Evolutionary conservation across 2,329 filamentous ascomycete species (phyloP).

Genomic region (Ophiocordyceps camponoti-floridani): DNA sequence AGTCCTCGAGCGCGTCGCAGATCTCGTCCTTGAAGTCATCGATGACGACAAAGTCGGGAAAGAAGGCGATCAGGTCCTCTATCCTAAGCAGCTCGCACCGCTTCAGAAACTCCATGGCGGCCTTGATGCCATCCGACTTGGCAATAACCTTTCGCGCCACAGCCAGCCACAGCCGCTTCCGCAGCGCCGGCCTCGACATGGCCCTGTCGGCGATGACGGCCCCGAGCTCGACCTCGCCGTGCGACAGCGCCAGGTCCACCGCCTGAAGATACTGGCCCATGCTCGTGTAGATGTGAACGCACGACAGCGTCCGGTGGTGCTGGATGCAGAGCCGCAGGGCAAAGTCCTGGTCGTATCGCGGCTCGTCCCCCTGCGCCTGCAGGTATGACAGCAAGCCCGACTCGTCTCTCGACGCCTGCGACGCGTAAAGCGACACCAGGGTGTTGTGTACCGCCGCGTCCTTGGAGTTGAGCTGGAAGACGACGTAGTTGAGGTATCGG

Average conservation of each 20-base stretch:
- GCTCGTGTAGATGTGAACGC: constrained; percentile 90
- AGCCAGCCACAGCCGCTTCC: constrained; percentile 90
- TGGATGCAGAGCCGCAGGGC: constrained; percentile 90
- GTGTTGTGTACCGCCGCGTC: constrained; percentile 92
- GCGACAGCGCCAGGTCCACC: constrained; percentile 78
- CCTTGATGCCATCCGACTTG: constrained; percentile 72
- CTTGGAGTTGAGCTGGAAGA: constrained; percentile 66
- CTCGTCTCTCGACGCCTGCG: constrained; percentile 68
- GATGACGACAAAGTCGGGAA: constrained; percentile 95
- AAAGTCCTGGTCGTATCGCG: constrained; percentile 87
- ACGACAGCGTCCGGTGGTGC: constrained; percentile 79
- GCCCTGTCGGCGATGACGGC: constrained; percentile 77
- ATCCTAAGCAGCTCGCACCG: constrained; percentile 84
- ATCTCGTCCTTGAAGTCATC: constrained; percentile 99
- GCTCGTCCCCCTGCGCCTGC: constrained; percentile 73
- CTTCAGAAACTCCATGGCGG: constrained; percentile 83
- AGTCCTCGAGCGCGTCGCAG: constrained; percentile 81
- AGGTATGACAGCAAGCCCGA: constrained; percentile 74
- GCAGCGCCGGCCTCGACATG: constrained; percentile 57
- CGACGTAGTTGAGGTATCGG: constrained; percentile 81
- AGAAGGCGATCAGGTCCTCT: constrained; percentile 94
- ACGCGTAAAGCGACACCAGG: constrained; percentile 87
- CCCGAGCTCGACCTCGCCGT: constrained; percentile 79
- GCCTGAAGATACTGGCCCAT: constrained; percentile 93
- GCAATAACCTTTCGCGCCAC: constrained; percentile 90